Conservation (phyloP, 768 basidiomycete genomes). For the Infundibulicybe gibba region DNA sequence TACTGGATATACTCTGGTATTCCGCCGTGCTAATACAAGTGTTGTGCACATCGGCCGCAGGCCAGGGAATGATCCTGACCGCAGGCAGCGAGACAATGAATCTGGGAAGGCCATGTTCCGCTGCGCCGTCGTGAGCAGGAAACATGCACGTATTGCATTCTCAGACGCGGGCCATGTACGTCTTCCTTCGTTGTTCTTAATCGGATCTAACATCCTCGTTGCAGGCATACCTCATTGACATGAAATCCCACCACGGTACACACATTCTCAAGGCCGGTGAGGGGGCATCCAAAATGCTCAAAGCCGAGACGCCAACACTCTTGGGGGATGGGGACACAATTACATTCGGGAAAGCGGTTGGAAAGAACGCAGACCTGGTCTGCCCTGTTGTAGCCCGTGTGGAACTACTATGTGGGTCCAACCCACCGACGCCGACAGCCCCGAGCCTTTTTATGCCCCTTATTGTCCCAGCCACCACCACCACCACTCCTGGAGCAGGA, state of each 20-base stretch:
- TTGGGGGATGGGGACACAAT: slow-evolving; percentile 67
- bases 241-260: slow-evolving; percentile 75
- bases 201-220: slow-evolving; percentile 11
- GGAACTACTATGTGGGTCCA: slow-evolving; percentile 41
- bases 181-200: slow-evolving; percentile 8
- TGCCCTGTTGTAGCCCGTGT: slow-evolving; percentile 60
- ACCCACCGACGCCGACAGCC: neutral
- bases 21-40: slow-evolving; percentile 44
- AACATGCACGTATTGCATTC: slow-evolving; percentile 75
- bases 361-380: slow-evolving; percentile 56
- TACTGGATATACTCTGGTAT: slow-evolving; percentile 43
- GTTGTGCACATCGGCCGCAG: slow-evolving; percentile 68
- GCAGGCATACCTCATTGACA: slow-evolving; percentile 69
- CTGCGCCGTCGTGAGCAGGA: slow-evolving; percentile 77
- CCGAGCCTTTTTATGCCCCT: slow-evolving; percentile 19
- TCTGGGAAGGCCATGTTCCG: slow-evolving; percentile 58
- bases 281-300: slow-evolving; percentile 39
- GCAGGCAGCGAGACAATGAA: slow-evolving; percentile 33
- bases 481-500: neutral
- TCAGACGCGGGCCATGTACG: slow-evolving; percentile 68
- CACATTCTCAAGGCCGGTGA: slow-evolving; percentile 57
- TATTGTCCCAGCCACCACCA: slow-evolving; percentile 21
- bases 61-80: slow-evolving; percentile 43
- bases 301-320: slow-evolving; percentile 49
- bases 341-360: slow-evolving; percentile 78